Evolutionary conservation across 768 basidiomycete genomes (phyloP), one percentile per base, ranked within the genome.

Genomic region (Mycena galericulata): DNA sequence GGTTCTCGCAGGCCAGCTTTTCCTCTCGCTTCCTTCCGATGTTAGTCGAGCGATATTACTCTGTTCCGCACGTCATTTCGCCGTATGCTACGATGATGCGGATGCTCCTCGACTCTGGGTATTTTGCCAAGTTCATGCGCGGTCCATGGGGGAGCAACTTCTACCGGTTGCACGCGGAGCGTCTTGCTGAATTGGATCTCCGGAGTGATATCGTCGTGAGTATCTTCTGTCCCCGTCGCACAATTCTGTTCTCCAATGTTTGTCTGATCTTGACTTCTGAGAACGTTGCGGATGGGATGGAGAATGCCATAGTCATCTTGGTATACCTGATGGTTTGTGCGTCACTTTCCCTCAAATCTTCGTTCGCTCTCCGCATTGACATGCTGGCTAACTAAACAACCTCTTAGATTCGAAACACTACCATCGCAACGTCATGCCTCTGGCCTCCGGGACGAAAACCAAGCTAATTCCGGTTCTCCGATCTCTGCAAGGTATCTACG

Each of bases 241-340:
- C 17, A 22, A 3, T 29, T n/a, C n/a, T n/a, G n/a, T n/a, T n/a
- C n/a, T n/a, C n/a, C n/a, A n/a, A n/a, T n/a, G n/a, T n/a, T n/a
- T n/a, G n/a, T n/a, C n/a, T n/a, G n/a, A n/a, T n/a, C n/a, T n/a
- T n/a, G n/a, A n/a, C n/a, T n/a, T n/a, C n/a, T n/a, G n/a, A 50
- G 59, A 40, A 47, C 9, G 20, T 12, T 18, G 3, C 5, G 18
- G 59, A 61, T 1, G 59, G 47, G 22, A 61, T 61, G 59, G 59
- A 61, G 26, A n/a, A 24, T 20, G 22, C 45, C 12, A 38, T 40
- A 5, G 59, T 18, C 7, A 50, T 61, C 4, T 29, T 61, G 20
- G 36, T 50, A 4, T 61, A 27, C 12, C 32, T 61, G 24, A 61
- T 61, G 47, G 59, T 61, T 50, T 61, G 59, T 61, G 59, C 46